These are phyloP conservation scores for Globisporangium uncinulatum DNA, from an alignment of 352 stramenopile genomes.

Conservation along the genomic window DNA sequence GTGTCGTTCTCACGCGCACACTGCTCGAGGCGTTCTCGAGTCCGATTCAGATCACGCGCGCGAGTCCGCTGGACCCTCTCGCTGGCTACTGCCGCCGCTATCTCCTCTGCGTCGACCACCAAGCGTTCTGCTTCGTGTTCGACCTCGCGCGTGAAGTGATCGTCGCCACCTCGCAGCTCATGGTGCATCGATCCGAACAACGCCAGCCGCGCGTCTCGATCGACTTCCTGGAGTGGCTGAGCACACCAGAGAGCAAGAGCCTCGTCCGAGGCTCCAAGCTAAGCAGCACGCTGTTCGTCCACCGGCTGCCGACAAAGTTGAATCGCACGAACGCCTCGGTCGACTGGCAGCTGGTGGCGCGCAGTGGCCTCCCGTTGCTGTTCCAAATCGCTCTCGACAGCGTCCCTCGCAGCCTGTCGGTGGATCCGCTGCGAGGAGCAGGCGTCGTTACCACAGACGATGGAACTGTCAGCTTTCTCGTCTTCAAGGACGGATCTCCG, in stretches of 20 bases:
- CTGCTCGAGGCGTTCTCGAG: constrained; percentile 13
- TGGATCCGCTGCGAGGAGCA: constrained; percentile 35
- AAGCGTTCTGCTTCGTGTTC: constrained; percentile 40
- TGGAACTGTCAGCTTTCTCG: constrained; percentile 19
- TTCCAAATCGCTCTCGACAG: constrained; percentile 21
- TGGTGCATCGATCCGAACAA: constrained; percentile 13
- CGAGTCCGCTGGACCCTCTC: constrained; percentile 1
- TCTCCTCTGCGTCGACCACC: constrained; percentile 30
- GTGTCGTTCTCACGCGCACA: not conserved
- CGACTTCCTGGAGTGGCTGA: constrained; percentile 14
- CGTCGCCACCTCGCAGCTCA: constrained; percentile 30
- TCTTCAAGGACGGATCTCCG: constrained; percentile 22
- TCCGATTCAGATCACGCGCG: constrained; percentile 9
- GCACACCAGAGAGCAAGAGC: constrained; percentile 7
- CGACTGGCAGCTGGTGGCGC: constrained; percentile 36
- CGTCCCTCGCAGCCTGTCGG: constrained; percentile 26
- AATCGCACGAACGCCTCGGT: constrained; percentile 23
- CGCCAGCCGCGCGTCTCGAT: not conserved
- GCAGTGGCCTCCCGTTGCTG: constrained; percentile 28
- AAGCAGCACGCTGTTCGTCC: constrained; percentile 27
- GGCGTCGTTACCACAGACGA: constrained; percentile 27
- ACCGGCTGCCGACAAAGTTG: constrained; percentile 34
- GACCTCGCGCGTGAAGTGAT: constrained; percentile 22
- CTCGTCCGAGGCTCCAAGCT: constrained; percentile 23
- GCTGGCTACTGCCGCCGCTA: constrained; percentile 6